Evolutionary conservation across 805 yeast species (phyloP).

Genomic region (Lachancea meyersii): DNA sequence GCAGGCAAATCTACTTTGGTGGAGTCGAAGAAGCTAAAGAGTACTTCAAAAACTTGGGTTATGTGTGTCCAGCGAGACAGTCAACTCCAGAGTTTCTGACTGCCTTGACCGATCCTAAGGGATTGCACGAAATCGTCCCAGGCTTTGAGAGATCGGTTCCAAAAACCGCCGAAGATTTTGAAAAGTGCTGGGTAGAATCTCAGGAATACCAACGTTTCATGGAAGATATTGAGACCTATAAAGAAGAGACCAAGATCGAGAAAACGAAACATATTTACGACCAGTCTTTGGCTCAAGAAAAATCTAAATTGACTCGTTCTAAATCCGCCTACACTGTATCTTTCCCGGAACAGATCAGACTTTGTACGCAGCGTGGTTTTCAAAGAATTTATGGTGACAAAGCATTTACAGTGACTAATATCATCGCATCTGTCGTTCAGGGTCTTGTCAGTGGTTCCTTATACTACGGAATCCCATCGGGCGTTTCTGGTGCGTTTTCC

Average conservation of each 20-base stretch:
- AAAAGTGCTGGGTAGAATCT: conserved; percentile 39
- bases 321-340: conserved; percentile 26
- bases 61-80: conserved; percentile 49
- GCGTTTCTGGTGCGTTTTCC: conserved; percentile 53
- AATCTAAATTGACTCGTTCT: conserved; percentile 20
- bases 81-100: conserved; percentile 60
- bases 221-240: conserved; percentile 38
- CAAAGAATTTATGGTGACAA: conserved; percentile 54
- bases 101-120: conserved; percentile 53
- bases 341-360: conserved; percentile 41
- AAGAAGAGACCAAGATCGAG: conserved; percentile 22
- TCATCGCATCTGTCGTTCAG: conserved; percentile 38
- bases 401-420: conserved; percentile 38
- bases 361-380: conserved; percentile 45
- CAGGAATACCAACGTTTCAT: conserved; percentile 35
- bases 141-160: conserved; percentile 51
- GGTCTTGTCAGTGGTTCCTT: conserved; percentile 61
- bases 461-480: conserved; percentile 45
- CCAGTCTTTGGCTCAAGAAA: conserved; percentile 27
- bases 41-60: conserved; percentile 54
- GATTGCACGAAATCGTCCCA: conserved; percentile 30
- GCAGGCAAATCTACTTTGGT: conserved; percentile 54
- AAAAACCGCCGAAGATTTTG: conserved; percentile 50
- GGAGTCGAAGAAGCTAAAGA: conserved; percentile 41
- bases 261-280: conserved; percentile 33